These are phyloP conservation scores for Epithele typhae DNA, from an alignment of 768 basidiomycete species.

Conservation along the genomic window DNA sequence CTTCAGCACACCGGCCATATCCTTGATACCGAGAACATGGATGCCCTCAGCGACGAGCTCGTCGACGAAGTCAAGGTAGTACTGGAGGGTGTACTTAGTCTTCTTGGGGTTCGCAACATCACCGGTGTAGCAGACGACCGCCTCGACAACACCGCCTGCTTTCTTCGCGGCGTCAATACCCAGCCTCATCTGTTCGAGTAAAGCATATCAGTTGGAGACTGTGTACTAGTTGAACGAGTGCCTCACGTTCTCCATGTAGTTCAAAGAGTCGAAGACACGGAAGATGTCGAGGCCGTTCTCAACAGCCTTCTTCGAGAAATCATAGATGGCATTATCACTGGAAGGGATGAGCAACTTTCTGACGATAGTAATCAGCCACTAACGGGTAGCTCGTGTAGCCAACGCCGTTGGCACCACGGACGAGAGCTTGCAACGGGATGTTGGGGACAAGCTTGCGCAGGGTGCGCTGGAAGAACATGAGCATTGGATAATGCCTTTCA, in stretches of 20 bases:
- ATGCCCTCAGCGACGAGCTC: conserved; percentile 93
- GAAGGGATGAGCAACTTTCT: conserved; percentile 1
- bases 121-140: conserved; percentile 97
- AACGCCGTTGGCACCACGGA: conserved; percentile 98
- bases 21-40: conserved; percentile 96
- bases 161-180: conserved; percentile 99
- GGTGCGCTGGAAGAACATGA: conserved; percentile 64
- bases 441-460: conserved; percentile 96
- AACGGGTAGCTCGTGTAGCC: conserved; percentile 98
- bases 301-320: conserved; percentile 99
- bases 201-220: no score
- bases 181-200: conserved; percentile 95
- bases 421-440: conserved; percentile 96
- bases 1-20: conserved; percentile 97
- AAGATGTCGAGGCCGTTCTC: conserved; percentile 99
- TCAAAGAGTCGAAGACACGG: conserved; percentile 98
- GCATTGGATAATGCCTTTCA: conserved; percentile 11
- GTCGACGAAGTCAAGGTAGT: conserved; percentile 95
- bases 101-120: conserved; percentile 94
- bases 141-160: conserved; percentile 97
- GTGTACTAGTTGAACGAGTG: no score
- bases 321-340: conserved; percentile 98
- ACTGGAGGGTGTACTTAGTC: conserved; percentile 95
- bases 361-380: no score
- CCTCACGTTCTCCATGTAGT: conserved; percentile 71